These are phyloP conservation scores for Phylloporus scabripes DNA, from an alignment of 768 basidiomycete species.

Conservation along the genomic window DNA sequence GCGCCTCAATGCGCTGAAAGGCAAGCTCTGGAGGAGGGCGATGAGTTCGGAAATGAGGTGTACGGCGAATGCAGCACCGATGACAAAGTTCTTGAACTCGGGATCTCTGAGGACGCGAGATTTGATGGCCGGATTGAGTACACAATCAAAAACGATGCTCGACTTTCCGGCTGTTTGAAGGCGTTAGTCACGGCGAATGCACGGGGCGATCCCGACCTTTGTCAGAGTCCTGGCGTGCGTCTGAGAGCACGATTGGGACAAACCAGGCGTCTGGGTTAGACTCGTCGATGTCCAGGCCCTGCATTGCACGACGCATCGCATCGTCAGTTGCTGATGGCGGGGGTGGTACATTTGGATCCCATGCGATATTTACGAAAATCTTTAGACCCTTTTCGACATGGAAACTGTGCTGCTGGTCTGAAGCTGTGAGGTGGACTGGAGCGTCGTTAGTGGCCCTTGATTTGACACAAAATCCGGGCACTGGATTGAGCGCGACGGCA, in stretches of 20 bases:
- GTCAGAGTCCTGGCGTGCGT: constrained; percentile 56
- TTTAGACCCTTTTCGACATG: constrained; percentile 47
- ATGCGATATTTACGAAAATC: constrained; percentile 71
- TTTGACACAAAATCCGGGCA: constrained; percentile 70
- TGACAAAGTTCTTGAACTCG: constrained; percentile 63
- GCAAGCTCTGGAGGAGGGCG: constrained; percentile 48
- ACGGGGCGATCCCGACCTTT: constrained; percentile 48
- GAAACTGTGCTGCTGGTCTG: constrained; percentile 1
- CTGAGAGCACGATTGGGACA: constrained; percentile 69
- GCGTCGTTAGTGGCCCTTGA: constrained; percentile 42
- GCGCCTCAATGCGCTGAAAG: constrained; percentile 60
- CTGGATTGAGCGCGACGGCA: constrained; percentile 44
- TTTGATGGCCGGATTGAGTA: constrained; percentile 57
- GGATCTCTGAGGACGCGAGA: constrained; percentile 53
- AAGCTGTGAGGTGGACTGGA: constrained; percentile 16
- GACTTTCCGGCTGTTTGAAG: constrained; percentile 54
- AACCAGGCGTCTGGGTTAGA: constrained; percentile 44
- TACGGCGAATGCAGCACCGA: constrained; percentile 39
- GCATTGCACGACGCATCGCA: constrained; percentile 53
- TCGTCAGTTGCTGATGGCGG: constrained; percentile 60
- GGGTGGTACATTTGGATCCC: constrained; percentile 61
- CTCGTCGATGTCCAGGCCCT: constrained; percentile 41
- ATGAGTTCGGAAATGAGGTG: constrained; percentile 10
- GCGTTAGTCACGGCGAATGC: constrained; percentile 3
- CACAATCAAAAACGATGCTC: constrained; percentile 67